Base-by-base conservation (phyloP, 768 basidiomycete species). In the Termitomyces sp. region DNA sequence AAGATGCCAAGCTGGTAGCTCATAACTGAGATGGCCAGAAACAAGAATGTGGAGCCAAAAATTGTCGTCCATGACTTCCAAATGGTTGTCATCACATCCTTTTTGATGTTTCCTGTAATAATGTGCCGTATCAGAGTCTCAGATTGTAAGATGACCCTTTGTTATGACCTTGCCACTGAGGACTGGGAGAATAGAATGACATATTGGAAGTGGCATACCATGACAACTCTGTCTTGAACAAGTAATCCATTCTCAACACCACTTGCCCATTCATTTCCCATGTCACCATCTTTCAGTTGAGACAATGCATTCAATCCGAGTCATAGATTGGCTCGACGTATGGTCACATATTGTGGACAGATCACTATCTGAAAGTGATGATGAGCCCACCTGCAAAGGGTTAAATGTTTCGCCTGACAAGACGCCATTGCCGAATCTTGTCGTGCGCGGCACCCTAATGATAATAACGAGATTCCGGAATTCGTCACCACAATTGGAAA, bases 1-100 rank as follows among this genome's bases (percentile, higher is more conserved):
- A 45, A 51, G 46, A 43, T 37, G 6, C 37, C 25, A 46, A 45
- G 58, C 42, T 60, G 37, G 20, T 29, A 36, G 67, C 84, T 79
- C 75, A 87, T 86, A 88, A 63, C 86, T 86, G 55, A 88, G 77
- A 74, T 88, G 86, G 56, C 81, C 82, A 57, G 82, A 86, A 82
- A 87, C 72, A 60, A 89, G 72, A 59, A 88, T 78, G 45, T 87
- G 85, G 55, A 83, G 73, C 87, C 87, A 89, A 67, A 89, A 89
- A 70, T 83, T 82, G 52, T 83, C 79, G 69, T 82, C 85, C 11
- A 78, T 67, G 59, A 89, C 76, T 63, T 77, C 79, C 60, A 89
- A 69, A 61, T 83, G 80, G 60, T 85, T 84, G 68, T 84, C 80
- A 75, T 84, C 86, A 71, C 78, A 83, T 57, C 81, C 84, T 67